Conservation (phyloP, 805 yeast genomes). For the Yarrowia bubula region DNA sequence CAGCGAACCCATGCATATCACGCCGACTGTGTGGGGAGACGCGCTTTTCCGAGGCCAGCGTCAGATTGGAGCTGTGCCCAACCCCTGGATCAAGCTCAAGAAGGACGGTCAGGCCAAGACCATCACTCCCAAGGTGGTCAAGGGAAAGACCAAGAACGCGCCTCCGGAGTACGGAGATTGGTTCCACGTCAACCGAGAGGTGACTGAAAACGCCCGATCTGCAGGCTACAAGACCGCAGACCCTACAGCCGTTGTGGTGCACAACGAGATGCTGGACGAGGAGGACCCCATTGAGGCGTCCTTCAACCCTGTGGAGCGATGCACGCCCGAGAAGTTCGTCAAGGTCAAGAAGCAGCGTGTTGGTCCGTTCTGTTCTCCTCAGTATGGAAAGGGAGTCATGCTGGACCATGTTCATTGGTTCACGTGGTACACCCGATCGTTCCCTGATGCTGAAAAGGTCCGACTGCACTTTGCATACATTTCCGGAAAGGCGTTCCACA, state of each 20-base stretch:
- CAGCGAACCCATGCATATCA: conserved; percentile 42
- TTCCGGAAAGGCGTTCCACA: conserved; percentile 52
- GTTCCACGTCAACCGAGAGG: conserved; percentile 67
- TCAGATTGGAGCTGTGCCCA: conserved; percentile 51
- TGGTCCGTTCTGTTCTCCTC: conserved; percentile 86
- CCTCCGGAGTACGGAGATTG: conserved; percentile 73
- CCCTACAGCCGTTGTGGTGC: not conserved
- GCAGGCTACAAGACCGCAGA: conserved; percentile 42
- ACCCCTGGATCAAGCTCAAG: conserved; percentile 78
- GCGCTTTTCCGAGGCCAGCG: conserved; percentile 60
- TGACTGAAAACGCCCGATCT: conserved; percentile 57
- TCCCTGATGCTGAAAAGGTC: conserved; percentile 55
- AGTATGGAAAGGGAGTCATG: conserved; percentile 55
- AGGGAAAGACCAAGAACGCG: conserved; percentile 64
- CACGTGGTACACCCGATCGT: conserved; percentile 76
- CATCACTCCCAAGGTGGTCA: conserved; percentile 60
- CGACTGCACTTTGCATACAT: conserved; percentile 65
- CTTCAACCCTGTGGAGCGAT: conserved; percentile 76
- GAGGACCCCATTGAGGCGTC: conserved; percentile 58
- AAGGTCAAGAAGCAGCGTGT: conserved; percentile 59
- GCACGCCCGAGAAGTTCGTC: conserved; percentile 75
- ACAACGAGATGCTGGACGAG: conserved; percentile 67
- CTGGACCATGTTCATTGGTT: conserved; percentile 67
- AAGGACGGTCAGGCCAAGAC: conserved; percentile 80
- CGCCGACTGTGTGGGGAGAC: conserved; percentile 62